Conservation (phyloP, 345 rosid species). For the Linum lewisii region DNA sequence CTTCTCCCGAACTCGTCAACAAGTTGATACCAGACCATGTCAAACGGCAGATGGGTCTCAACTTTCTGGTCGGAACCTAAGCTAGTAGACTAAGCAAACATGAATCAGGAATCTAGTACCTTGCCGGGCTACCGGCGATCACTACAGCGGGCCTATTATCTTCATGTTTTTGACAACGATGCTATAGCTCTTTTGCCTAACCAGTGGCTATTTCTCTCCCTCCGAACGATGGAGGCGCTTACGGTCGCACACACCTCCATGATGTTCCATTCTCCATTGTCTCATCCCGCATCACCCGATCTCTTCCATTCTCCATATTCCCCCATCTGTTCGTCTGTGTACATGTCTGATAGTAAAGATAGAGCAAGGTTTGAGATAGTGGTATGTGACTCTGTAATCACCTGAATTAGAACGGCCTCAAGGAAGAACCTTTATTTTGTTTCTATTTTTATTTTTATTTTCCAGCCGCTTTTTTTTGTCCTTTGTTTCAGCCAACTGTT, state of each 20-base stretch:
- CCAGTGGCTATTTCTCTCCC: conserved; percentile 23
- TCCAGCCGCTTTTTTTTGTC: background rate
- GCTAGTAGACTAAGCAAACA: too few relatives aligned
- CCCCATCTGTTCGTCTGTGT: conserved; percentile 23
- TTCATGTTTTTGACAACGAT: conserved; percentile 19
- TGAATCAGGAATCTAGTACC: too few relatives aligned
- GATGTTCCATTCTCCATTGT: conserved; percentile 13
- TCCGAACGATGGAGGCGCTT: conserved; percentile 6
- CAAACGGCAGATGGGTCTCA: conserved; percentile 67
- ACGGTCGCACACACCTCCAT: conserved; percentile 1
- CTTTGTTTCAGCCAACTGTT: background rate
- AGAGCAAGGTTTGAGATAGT: conserved; percentile 18
- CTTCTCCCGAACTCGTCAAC: conserved; percentile 68
- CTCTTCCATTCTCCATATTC: conserved; percentile 7
- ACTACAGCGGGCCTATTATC: conserved; percentile 19
- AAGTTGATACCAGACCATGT: conserved; percentile 81
- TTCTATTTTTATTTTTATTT: background rate
- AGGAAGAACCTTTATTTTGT: background rate
- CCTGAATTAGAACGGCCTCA: conserved; percentile 15
- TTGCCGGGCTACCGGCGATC: too few relatives aligned
- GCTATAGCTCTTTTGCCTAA: conserved; percentile 18
- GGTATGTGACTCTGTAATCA: conserved; percentile 29
- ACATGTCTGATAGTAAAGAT: conserved; percentile 40
- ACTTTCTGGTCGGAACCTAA: conserved; percentile 64
- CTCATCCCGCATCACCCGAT: conserved; percentile 8